A percentile compares a stretch with the other conserved stretches of the same genome.
Evolutionary conservation across 2,329 filamentous ascomycete genomes (phyloP).

Genomic region (Aspergillus sp.): DNA sequence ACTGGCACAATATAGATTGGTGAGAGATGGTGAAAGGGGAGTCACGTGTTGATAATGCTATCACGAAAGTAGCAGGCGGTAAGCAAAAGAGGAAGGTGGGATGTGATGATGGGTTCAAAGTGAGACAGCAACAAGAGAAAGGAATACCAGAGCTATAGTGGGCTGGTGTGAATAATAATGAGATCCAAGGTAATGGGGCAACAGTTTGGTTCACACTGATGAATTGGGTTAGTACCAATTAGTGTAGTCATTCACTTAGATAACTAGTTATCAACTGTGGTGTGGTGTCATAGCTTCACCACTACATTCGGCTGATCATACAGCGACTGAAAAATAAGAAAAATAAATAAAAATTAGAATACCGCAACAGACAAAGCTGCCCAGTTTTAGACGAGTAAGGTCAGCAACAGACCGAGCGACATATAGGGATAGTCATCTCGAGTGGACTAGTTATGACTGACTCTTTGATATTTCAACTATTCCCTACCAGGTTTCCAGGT

Average conservation of each 20-base stretch:
- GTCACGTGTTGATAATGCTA: constrained; percentile 32
- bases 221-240: not conserved
- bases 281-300: not conserved
- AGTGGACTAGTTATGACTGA: not conserved
- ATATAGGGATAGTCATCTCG: constrained; percentile 1
- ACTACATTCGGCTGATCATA: not conserved
- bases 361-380: not conserved
- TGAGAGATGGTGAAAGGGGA: constrained; percentile 13
- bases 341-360: not conserved
- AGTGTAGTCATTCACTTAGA: not conserved
- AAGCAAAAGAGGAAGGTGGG: constrained; percentile 16
- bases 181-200: not conserved
- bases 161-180: not conserved
- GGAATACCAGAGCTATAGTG: not conserved
- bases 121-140: not conserved
- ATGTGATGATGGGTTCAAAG: constrained; percentile 8
- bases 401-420: not conserved
- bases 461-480: too few relatives aligned
- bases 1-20: constrained; percentile 20
- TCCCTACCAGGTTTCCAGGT: too few relatives aligned
- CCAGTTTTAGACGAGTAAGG: not conserved
- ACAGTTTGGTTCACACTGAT: not conserved
- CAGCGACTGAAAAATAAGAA: not conserved
- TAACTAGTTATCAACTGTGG: not conserved
- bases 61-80: constrained; percentile 20